Evolutionary conservation across 108 stramenopile genomes (phyloP).

Genomic region (Aurantiochytrium sp.): DNA sequence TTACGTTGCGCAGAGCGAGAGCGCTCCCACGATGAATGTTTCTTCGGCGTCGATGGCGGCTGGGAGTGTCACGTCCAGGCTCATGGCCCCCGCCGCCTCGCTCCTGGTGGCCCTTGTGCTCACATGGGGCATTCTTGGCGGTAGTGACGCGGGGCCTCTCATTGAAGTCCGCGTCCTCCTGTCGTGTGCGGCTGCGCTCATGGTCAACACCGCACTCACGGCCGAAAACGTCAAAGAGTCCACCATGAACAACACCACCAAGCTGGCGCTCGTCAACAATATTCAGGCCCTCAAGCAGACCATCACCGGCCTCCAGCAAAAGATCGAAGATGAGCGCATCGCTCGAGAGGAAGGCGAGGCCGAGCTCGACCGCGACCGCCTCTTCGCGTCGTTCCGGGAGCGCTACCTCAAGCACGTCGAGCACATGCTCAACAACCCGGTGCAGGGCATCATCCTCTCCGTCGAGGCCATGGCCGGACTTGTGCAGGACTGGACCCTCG

Average conservation of each 20-base stretch:
- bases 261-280: background rate
- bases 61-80: too few relatives aligned
- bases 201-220: background rate
- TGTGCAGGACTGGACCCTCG: slow-evolving; percentile 2
- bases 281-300: background rate
- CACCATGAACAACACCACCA: background rate
- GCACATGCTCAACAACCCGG: slow-evolving; percentile 16
- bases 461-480: background rate
- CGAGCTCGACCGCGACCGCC: background rate
- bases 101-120: background rate
- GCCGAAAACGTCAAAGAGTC: background rate
- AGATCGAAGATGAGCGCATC: background rate
- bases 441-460: background rate
- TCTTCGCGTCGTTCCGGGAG: background rate
- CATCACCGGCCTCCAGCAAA: background rate
- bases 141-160: background rate
- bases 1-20: too few relatives aligned
- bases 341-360: background rate
- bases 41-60: too few relatives aligned
- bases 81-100: background rate
- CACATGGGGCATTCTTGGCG: background rate
- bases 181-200: background rate
- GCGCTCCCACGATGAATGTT: too few relatives aligned
- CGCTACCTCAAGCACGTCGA: background rate
- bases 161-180: background rate